Percentiles rank a stretch among this genome's conserved stretches.
Conservation (phyloP, 2,329 filamentous ascomycete species). For the Fusarium foetens region DNA sequence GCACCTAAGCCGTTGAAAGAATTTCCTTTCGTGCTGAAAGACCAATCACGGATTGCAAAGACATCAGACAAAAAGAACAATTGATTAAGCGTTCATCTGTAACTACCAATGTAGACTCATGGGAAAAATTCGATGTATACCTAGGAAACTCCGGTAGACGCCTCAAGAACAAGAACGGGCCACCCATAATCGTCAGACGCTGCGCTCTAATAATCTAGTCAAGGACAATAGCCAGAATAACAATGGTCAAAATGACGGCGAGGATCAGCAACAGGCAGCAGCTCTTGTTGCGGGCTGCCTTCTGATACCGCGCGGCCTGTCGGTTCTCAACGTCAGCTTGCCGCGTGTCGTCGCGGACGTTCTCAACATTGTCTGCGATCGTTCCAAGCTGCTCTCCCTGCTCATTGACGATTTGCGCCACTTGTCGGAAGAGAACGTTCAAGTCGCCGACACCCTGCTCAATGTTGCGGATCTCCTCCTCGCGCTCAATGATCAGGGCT, state of each 20-base stretch:
- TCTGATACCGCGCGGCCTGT: slow-evolving; percentile 90
- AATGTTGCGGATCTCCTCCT: slow-evolving; percentile 96
- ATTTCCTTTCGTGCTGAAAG: slow-evolving; percentile 39
- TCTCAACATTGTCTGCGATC: slow-evolving; percentile 88
- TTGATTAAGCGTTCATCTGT: slow-evolving; percentile 35
- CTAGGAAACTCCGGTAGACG: slow-evolving; percentile 43
- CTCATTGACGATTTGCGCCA: slow-evolving; percentile 96
- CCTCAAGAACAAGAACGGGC: slow-evolving; percentile 32
- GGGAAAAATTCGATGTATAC: slow-evolving; percentile 33
- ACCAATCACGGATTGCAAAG: background rate
- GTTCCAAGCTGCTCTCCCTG: slow-evolving; percentile 90
- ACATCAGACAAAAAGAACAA: background rate
- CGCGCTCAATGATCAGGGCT: slow-evolving; percentile 92
- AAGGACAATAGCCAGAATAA: slow-evolving; percentile 86
- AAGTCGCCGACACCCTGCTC: slow-evolving; percentile 95
- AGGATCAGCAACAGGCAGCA: slow-evolving; percentile 92
- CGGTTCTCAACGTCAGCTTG: slow-evolving; percentile 88
- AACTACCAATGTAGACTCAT: slow-evolving; percentile 38
- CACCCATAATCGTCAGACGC: slow-evolving; percentile 22
- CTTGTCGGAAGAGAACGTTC: slow-evolving; percentile 96
- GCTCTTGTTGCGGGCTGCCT: slow-evolving; percentile 92
- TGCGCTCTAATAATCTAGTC: slow-evolving; percentile 59
- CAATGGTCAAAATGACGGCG: slow-evolving; percentile 87
- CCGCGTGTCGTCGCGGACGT: slow-evolving; percentile 80
- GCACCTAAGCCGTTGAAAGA: slow-evolving; percentile 10